Conservation (phyloP, 148 eudicot genomes). For the Amaranthus palmeri region DNA sequence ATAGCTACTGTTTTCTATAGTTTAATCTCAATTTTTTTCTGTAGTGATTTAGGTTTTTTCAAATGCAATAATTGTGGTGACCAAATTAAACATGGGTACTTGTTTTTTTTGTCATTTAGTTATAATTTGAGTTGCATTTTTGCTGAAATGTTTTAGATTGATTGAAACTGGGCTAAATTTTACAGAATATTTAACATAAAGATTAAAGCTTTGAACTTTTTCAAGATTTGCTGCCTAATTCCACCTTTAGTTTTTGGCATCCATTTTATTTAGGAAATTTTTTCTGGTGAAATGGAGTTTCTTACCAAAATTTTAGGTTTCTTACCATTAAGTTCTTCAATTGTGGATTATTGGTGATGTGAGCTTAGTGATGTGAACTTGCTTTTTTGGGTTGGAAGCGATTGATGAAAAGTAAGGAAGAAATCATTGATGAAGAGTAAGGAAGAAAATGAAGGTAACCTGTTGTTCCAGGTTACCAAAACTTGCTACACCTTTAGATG, state of each 20-base stretch:
- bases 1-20: too few species aligned
- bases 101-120: background rate
- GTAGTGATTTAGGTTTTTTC: background rate
- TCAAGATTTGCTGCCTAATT: conserved; percentile 8
- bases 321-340: too few species aligned
- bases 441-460: too few species aligned
- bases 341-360: too few species aligned
- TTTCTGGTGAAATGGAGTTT: too few species aligned
- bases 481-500: too few species aligned
- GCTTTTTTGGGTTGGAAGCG: too few species aligned
- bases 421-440: too few species aligned
- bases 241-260: background rate
- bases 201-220: background rate
- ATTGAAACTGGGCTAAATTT: conserved; percentile 4
- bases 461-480: too few species aligned
- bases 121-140: background rate
- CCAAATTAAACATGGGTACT: background rate
- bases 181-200: conserved; percentile 18
- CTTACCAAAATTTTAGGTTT: too few species aligned
- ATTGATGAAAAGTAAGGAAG: too few species aligned
- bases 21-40: background rate
- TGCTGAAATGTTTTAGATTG: background rate
- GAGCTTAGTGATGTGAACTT: too few species aligned
- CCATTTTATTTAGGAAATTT: background rate
- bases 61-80: background rate